Base-by-base conservation (phyloP, 1,139 yeast genomes). In the Candida sp. region DNA sequence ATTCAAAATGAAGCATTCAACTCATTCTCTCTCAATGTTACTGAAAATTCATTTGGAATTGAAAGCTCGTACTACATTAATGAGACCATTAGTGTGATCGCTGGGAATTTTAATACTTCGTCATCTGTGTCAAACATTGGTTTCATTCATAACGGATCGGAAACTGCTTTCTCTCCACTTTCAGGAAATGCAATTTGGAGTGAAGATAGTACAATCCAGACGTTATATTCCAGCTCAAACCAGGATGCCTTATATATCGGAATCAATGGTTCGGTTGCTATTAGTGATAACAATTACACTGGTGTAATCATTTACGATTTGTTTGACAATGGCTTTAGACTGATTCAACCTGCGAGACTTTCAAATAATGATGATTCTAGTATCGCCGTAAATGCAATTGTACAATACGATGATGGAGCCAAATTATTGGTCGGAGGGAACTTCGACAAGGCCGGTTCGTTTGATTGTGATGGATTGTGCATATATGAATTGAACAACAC, bases 371-470 rank as follows among this genome's bases (percentile, higher is more conserved):
- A 56, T 51, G 62, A 56, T 46, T 40, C 52, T 22, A 36, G 61
- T 11, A 67, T 77, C 3, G 52, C 58, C 35, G 77, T 87, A 6
- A 79, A 77, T 45, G 63, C 84, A 2, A 63, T 87, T 47, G 79
- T 76, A 2, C 70, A 74, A 44, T 75, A 78, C 49, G 83, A 81
- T 32, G 64, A 67, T 27, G 71, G 71, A 6, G 60, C 73, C 22
- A 70, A 75, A 22, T 60, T 90, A 19, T 69, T 89, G 34, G 86
- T 88, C 8, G 96, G 88, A 40, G 99, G 99, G 19, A 71, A 80
- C 39, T 88, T 88, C 55, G 75, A 73, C 27, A 62, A 70, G 33
- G 84, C 86, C 3, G 84, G 87, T 0, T 70, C 82, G 6, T 64
- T 78, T 48, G 66, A 70, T 38, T 89, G 97, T 64, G 63, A 70